These are phyloP conservation scores for Xylariaceae sp. DNA, from an alignment of 2,329 filamentous ascomycete genomes.

Conservation along the genomic window DNA sequence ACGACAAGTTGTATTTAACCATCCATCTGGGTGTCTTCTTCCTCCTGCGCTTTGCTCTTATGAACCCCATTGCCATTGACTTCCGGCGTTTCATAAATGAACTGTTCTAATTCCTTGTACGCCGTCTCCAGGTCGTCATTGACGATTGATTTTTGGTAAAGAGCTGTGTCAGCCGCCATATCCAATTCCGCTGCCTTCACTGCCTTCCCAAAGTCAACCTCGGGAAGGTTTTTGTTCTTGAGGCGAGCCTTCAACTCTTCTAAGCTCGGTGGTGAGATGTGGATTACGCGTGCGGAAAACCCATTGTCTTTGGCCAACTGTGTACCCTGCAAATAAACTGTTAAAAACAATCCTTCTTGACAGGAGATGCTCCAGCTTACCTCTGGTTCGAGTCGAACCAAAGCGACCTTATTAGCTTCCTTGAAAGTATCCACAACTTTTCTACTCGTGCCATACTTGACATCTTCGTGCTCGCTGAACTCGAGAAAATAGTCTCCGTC, in stretches of 20 bases:
- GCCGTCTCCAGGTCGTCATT: slow-evolving; percentile 49
- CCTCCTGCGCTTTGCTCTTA: slow-evolving; percentile 18
- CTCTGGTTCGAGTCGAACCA: slow-evolving; percentile 51
- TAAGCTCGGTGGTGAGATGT: slow-evolving; percentile 43
- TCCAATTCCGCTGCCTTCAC: slow-evolving; percentile 32
- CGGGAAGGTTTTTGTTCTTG: slow-evolving; percentile 38
- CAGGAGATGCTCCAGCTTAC: slow-evolving; percentile 34
- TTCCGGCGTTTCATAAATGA: slow-evolving; percentile 37
- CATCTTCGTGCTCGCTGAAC: slow-evolving; percentile 46
- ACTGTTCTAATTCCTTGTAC: slow-evolving; percentile 46
- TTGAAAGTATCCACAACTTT: slow-evolving; percentile 49
- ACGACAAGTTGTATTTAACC: not conserved
- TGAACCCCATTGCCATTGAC: slow-evolving; percentile 20
- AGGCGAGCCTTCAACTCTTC: slow-evolving; percentile 39
- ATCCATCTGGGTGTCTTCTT: slow-evolving; percentile 15
- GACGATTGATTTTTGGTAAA: slow-evolving; percentile 49
- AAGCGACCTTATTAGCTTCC: slow-evolving; percentile 55
- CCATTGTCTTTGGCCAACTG: slow-evolving; percentile 55
- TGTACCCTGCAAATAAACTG: slow-evolving; percentile 39
- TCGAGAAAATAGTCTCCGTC: slow-evolving; percentile 59
- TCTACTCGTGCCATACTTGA: slow-evolving; percentile 54
- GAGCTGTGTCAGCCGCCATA: slow-evolving; percentile 21
- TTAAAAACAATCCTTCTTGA: not conserved
- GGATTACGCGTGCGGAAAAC: slow-evolving; percentile 52
- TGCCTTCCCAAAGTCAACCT: slow-evolving; percentile 44